Conservation (phyloP, 2,329 filamentous ascomycete species). For the Colletotrichum magnum region DNA sequence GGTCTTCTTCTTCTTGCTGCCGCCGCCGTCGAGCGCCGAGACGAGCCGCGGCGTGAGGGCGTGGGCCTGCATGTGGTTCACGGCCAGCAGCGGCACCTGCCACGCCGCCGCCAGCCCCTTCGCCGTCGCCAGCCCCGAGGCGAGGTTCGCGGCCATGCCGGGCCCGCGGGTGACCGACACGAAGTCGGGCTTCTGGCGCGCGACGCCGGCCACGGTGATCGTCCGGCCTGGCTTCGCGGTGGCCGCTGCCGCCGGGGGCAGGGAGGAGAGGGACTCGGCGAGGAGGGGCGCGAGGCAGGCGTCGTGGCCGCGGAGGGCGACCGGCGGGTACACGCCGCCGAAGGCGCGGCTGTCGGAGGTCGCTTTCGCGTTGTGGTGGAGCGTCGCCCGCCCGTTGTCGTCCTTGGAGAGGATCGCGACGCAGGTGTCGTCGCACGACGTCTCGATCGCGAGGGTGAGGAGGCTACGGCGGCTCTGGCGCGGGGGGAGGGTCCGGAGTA, state of each 20-base stretch:
- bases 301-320: slow-evolving; percentile 83
- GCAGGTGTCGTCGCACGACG: slow-evolving; percentile 93
- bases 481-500: too few species aligned
- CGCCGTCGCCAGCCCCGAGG: slow-evolving; percentile 83
- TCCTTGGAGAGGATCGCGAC: slow-evolving; percentile 83
- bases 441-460: slow-evolving; percentile 81
- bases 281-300: slow-evolving; percentile 78
- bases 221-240: slow-evolving; percentile 36
- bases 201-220: slow-evolving; percentile 30
- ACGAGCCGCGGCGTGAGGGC: slow-evolving; percentile 88
- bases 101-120: slow-evolving; percentile 90
- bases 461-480: slow-evolving; percentile 50
- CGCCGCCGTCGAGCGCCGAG: slow-evolving; percentile 64
- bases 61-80: slow-evolving; percentile 99
- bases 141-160: slow-evolving; percentile 86
- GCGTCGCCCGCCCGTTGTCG: slow-evolving; percentile 57
- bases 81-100: slow-evolving; percentile 85
- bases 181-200: slow-evolving; percentile 76
- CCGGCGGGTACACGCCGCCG: slow-evolving; percentile 84
- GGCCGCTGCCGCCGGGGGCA: slow-evolving; percentile 55
- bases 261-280: slow-evolving; percentile 69
- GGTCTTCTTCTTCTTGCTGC: slow-evolving; percentile 6
- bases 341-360: slow-evolving; percentile 84
- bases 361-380: slow-evolving; percentile 85
- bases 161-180: slow-evolving; percentile 92